phyloP scores from a whole-genome alignment of 139 green algal species.

The Tetradesmus obliquus region DNA sequence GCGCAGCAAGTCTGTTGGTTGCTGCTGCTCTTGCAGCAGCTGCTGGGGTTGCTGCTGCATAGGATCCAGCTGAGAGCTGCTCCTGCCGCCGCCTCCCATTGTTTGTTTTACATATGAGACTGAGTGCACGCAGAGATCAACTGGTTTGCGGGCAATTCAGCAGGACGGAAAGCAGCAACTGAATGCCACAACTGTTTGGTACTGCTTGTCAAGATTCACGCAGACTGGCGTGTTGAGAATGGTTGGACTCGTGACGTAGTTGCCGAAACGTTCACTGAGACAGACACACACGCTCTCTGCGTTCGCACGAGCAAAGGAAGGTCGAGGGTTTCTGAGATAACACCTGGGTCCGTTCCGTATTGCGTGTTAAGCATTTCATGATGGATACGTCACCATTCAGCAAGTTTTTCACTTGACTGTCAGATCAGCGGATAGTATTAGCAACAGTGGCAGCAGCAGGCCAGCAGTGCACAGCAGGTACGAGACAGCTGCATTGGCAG shows the following conservation, averaged over 20 bases:
- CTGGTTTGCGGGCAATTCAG: neutral
- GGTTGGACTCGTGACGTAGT: too few species aligned
- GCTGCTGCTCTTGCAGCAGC: constrained; percentile 36
- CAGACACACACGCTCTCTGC: neutral
- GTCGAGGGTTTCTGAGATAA: neutral
- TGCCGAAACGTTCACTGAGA: neutral
- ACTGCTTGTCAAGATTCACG: neutral
- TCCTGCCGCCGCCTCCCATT: neutral
- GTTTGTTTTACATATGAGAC: neutral
- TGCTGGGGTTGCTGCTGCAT: constrained; percentile 9
- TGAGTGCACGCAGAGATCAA: neutral
- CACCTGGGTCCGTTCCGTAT: neutral
- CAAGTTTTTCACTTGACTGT: too few species aligned
- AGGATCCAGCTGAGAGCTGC: neutral
- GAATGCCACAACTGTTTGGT: neutral
- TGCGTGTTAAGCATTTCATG: too few species aligned
- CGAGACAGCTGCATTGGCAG: neutral
- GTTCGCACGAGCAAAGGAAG: neutral
- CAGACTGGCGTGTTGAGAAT: neutral
- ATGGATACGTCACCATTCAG: too few species aligned
- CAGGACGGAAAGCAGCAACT: neutral
- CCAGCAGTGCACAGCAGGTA: neutral
- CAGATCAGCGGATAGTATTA: neutral
- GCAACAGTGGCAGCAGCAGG: neutral
- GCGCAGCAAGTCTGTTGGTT: constrained; percentile 30